phyloP scores from a whole-genome alignment of 257 asterid species.

The Ligustrum vulgare region DNA sequence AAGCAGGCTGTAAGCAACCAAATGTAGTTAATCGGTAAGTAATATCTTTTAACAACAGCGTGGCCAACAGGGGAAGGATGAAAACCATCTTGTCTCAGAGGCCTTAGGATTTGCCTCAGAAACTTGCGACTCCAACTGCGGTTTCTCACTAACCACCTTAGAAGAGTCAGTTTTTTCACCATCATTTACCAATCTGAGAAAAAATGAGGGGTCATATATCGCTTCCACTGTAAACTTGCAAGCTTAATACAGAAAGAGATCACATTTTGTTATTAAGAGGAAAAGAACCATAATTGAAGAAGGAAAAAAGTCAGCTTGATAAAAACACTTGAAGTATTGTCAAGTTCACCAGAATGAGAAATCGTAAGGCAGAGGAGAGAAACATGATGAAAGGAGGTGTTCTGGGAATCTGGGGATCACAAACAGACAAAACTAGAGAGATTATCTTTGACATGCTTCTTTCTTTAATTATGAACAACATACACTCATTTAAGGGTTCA shows the following conservation, averaged over 20 bases:
- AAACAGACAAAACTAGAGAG: background rate
- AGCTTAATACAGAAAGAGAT: background rate
- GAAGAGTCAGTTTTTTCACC: conserved; percentile 32
- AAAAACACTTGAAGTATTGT: background rate
- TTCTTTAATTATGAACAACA: background rate
- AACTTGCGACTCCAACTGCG: conserved; percentile 25
- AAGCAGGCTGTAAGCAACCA: background rate
- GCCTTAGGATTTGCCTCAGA: conserved; percentile 20
- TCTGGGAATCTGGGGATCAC: background rate
- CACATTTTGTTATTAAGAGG: background rate
- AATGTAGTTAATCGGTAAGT: background rate
- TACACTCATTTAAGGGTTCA: background rate
- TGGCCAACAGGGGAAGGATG: conserved; percentile 23
- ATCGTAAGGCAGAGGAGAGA: background rate
- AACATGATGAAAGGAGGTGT: background rate
- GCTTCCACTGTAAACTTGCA: background rate
- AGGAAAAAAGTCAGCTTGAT: background rate
- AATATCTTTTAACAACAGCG: conserved; percentile 19
- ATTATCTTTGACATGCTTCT: background rate
- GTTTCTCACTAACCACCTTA: conserved; percentile 31
- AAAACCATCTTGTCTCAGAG: conserved; percentile 16
- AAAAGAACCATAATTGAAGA: background rate
- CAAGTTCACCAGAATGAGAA: background rate
- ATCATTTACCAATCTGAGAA: conserved; percentile 42
- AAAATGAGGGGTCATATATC: background rate